Conservation (phyloP, 2,329 filamentous ascomycete genomes). For the Tolypocladium ophioglossoides region DNA sequence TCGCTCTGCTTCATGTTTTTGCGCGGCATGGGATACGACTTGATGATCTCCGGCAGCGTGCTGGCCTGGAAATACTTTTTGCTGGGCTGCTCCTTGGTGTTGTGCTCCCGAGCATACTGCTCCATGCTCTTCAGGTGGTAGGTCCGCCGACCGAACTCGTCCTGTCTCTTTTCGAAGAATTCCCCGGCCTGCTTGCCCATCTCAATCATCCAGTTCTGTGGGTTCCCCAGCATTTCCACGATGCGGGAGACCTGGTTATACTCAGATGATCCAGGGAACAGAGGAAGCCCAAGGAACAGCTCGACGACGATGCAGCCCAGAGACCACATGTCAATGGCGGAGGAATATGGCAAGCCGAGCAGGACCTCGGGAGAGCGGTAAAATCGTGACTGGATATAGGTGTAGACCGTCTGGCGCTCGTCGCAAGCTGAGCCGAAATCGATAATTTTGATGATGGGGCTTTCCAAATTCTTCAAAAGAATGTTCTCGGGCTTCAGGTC, state of each 20-base stretch:
- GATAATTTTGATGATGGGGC: slow-evolving; percentile 99
- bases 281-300: slow-evolving; percentile 82
- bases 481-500: slow-evolving; percentile 99
- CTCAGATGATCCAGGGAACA: slow-evolving; percentile 95
- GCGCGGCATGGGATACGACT: slow-evolving; percentile 93
- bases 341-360: slow-evolving; percentile 92
- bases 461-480: slow-evolving; percentile 92
- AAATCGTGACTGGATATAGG: slow-evolving; percentile 96
- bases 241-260: slow-evolving; percentile 98
- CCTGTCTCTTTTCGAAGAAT: slow-evolving; percentile 86
- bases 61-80: slow-evolving; percentile 98
- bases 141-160: slow-evolving; percentile 85
- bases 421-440: slow-evolving; percentile 98
- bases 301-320: slow-evolving; percentile 97
- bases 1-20: slow-evolving; percentile 99
- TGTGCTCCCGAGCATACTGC: slow-evolving; percentile 90
- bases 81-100: slow-evolving; percentile 95
- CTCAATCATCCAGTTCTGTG: slow-evolving; percentile 97
- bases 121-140: slow-evolving; percentile 96
- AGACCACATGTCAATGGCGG: slow-evolving; percentile 99
- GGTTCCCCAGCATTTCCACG: slow-evolving; percentile 94
- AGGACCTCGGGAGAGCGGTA: slow-evolving; percentile 95
- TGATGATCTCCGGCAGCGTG: slow-evolving; percentile 92
- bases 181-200: slow-evolving; percentile 97
- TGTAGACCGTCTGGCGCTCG: slow-evolving; percentile 96